These are phyloP conservation scores for Fusarium zealandicum DNA, from an alignment of 2,329 filamentous ascomycete species.

Conservation along the genomic window DNA sequence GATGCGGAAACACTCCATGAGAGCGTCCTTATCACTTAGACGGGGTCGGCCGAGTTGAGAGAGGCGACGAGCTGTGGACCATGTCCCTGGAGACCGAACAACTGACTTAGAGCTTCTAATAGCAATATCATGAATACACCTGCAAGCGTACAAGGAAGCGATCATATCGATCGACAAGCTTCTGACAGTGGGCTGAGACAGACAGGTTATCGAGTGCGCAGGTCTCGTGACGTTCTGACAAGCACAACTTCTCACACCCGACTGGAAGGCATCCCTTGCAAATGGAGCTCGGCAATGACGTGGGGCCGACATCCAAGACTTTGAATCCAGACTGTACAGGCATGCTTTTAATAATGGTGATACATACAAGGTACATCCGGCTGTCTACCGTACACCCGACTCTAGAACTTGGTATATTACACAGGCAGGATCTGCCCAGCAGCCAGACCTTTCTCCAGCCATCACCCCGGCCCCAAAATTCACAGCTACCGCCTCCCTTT, in stretches of 20 bases:
- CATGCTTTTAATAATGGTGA: slow-evolving; percentile 40
- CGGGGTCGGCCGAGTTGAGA: too few species aligned
- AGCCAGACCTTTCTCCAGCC: slow-evolving; percentile 28
- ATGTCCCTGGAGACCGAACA: too few species aligned
- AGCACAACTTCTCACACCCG: background rate
- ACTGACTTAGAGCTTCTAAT: too few species aligned
- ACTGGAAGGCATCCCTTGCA: background rate
- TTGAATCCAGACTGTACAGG: slow-evolving; percentile 14
- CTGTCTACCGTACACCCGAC: slow-evolving; percentile 44
- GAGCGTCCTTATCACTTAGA: too few species aligned
- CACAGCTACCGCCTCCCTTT: slow-evolving; percentile 5
- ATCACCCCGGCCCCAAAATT: slow-evolving; percentile 16
- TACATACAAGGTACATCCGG: slow-evolving; percentile 42
- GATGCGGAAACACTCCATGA: too few species aligned
- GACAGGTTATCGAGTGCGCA: too few species aligned
- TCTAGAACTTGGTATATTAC: slow-evolving; percentile 45
- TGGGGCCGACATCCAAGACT: background rate
- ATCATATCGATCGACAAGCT: too few species aligned
- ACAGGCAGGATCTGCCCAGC: slow-evolving; percentile 35
- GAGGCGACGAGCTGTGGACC: too few species aligned
- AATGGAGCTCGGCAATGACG: background rate
- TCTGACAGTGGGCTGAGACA: too few species aligned
- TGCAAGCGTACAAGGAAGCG: too few species aligned
- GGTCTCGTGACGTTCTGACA: too few species aligned
- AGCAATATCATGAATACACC: too few species aligned